Base-by-base conservation (phyloP, 2,329 filamentous ascomycete genomes). In the Conoideocrella luteorostrata region DNA sequence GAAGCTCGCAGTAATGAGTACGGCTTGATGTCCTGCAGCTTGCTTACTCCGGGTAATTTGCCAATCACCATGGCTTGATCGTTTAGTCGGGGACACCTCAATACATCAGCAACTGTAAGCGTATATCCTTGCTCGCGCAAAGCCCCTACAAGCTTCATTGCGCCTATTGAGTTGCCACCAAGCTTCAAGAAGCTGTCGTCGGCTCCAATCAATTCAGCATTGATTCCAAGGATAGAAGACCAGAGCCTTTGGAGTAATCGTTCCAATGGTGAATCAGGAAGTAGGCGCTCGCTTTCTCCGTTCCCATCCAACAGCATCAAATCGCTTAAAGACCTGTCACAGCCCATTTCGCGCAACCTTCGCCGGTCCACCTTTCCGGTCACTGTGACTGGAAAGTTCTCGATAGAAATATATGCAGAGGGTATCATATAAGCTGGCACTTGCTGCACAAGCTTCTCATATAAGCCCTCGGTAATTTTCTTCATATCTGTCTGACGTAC, bases 121-220 rank as follows among this genome's bases (percentile, higher is more conserved):
- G n/a, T n/a, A n/a, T n/a, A n/a, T n/a, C n/a, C n/a, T n/a, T n/a
- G n/a, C n/a, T n/a, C n/a, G n/a, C n/a, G n/a, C n/a, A n/a, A n/a
- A n/a, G n/a, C n/a, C n/a, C n/a, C n/a, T n/a, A n/a, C n/a, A n/a
- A n/a, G n/a, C n/a, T n/a, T n/a, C n/a, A n/a, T n/a, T n/a, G n/a
- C n/a, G n/a, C n/a, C n/a, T n/a, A n/a, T n/a, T n/a, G n/a, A n/a
- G n/a, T n/a, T n/a, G n/a, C n/a, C n/a, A n/a, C n/a, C n/a, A n/a
- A n/a, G n/a, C n/a, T n/a, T n/a, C n/a, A n/a, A n/a, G n/a, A n/a
- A 74, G 52, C 67, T 70, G 47, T 71, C 64, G 7, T 69, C 59
- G 3, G 57, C 45, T 6, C 63, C 60, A 18, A 72, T 65, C 4
- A 39, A 36, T 3, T 46, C 32, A 7, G 39, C 18, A 12, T 32